phyloP scores from a whole-genome alignment of 352 stramenopile species.

The Phytopythium helicoides region DNA sequence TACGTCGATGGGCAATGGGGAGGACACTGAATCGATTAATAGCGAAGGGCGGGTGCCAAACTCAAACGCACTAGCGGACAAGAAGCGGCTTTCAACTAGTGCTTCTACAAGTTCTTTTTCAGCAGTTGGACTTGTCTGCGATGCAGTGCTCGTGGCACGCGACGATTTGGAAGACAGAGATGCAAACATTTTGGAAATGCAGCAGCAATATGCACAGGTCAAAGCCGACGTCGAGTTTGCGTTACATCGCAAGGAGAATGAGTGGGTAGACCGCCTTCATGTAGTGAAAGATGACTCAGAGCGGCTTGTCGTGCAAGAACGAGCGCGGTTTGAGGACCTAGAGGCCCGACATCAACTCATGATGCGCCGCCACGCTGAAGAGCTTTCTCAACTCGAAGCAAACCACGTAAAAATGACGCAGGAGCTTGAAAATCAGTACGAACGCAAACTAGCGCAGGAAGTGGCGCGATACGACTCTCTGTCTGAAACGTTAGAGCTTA shows the following conservation, averaged over 20 bases:
- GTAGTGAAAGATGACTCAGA: constrained; percentile 81
- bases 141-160: constrained; percentile 64
- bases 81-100: not conserved
- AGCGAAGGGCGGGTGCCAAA: not conserved
- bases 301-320: constrained; percentile 69
- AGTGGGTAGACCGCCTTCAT: constrained; percentile 83
- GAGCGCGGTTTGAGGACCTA: constrained; percentile 75
- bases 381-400: constrained; percentile 72
- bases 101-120: not conserved
- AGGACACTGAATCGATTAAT: not conserved
- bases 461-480: constrained; percentile 85
- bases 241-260: constrained; percentile 82
- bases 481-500: constrained; percentile 86
- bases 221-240: constrained; percentile 84
- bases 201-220: constrained; percentile 74
- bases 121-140: constrained; percentile 6
- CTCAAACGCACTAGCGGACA: not conserved
- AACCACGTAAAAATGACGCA: constrained; percentile 83
- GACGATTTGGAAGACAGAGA: constrained; percentile 80
- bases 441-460: constrained; percentile 89
- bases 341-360: constrained; percentile 67
- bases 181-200: constrained; percentile 44
- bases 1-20: not conserved
- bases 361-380: constrained; percentile 68
- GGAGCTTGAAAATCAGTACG: constrained; percentile 92